Evolutionary conservation across 176 grass and related monocot genomes (phyloP), one percentile per base, ranked within the genome.

Genomic region (Phyllostachys edulis): DNA sequence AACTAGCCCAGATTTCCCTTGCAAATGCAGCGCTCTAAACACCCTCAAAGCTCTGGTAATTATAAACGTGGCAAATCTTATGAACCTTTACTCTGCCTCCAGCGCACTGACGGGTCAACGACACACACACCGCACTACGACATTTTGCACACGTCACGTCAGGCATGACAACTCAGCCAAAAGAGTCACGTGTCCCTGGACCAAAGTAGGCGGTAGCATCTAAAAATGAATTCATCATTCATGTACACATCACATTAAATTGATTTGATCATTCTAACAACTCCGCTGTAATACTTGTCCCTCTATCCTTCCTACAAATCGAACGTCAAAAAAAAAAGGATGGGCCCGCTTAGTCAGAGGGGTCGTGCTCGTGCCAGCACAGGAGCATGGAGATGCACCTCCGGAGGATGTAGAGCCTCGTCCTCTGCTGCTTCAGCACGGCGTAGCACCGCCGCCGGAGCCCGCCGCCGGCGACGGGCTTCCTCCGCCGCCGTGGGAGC

Each of bases 371-470:
- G 74, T 97, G 87, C 94, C 94, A 97, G 78, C 91, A 97, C 1
- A 97, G 85, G 4, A 97, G 91, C 91, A 97, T 97, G 32, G 85
- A 85, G 78, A 97, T 75, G 89, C 94, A 97, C 4, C 94, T 70
- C 14, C 91, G 89, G 63, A 94, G 82, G 66, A 97, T 97, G 84
- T 97, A 97, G 16, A 94, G 88, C 63, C 91, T 62, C 26, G 94
- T 97, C 70, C 90, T 85, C 73, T 97, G 94, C 88, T 92, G 94
- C 89, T 97, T 97, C 41, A 94, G 84, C 82, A 94, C 81, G 17
- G 75, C 50, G 69, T 88, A 80, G 85, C 94, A 97, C 67, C 89
- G 87, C 42, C 89, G 55, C 44, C 54, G 64, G 71, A 93, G 87
- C 18, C 91, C 26, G 32, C 78, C 23, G 73, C 82, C 71, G 34